Conservation (phyloP, 495 filamentous ascomycete genomes). For the Astrocystis sublimbata region DNA sequence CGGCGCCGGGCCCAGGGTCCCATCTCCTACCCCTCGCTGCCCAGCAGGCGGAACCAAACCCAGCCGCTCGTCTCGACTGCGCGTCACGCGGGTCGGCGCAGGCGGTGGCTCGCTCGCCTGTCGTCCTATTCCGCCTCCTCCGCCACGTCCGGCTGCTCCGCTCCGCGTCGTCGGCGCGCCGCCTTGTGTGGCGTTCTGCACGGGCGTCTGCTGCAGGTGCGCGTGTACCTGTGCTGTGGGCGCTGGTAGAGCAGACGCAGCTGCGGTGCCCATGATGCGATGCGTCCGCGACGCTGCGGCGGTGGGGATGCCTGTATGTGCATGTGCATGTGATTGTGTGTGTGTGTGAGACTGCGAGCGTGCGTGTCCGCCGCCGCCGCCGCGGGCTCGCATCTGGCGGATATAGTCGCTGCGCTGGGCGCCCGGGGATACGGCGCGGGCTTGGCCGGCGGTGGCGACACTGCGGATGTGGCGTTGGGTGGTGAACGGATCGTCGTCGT, state of each 20-base stretch:
- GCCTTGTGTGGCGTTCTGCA: not conserved
- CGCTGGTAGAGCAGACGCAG: constrained; percentile 4
- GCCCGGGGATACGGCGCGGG: constrained; percentile 13
- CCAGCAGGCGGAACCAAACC: constrained; percentile 29
- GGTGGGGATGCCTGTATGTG: too few relatives aligned
- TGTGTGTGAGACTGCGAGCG: constrained; percentile 17
- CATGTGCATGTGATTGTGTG: not conserved
- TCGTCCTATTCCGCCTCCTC: constrained; percentile 21
- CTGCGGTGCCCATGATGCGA: constrained; percentile 16
- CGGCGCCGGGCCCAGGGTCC: constrained; percentile 14
- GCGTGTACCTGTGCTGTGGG: not conserved
- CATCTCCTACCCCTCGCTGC: constrained; percentile 12
- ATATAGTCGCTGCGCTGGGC: constrained; percentile 13
- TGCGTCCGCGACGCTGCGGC: constrained; percentile 19
- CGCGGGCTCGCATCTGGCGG: constrained; percentile 16
- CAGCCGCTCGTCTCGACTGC: constrained; percentile 40
- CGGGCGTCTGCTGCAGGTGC: constrained; percentile 19
- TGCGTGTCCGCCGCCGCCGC: constrained; percentile 13
- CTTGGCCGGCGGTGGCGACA: constrained; percentile 4
- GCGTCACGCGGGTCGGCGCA: constrained; percentile 30
- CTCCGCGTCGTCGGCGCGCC: constrained; percentile 13
- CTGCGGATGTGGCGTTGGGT: constrained; percentile 24
- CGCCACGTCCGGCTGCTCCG: constrained; percentile 14
- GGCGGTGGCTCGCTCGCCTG: constrained; percentile 26
- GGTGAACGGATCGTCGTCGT: constrained; percentile 32